Conservation (phyloP, 495 filamentous ascomycete genomes). For the Articulospora tetracladia region DNA sequence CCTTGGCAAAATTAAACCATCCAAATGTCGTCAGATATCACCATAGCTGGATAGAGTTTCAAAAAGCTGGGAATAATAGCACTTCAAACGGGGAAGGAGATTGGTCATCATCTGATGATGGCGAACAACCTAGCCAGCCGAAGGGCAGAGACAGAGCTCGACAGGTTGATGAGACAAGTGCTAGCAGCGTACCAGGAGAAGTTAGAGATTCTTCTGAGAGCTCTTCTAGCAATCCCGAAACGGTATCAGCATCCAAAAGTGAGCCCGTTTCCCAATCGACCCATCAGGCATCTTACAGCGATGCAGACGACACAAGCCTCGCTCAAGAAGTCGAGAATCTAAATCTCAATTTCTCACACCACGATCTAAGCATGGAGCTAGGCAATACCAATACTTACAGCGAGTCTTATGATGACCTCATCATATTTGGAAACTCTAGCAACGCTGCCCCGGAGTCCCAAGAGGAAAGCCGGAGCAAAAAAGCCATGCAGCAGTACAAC, state of each 20-base stretch:
- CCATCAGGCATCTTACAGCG: not conserved
- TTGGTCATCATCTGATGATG: too few species aligned
- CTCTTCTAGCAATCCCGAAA: not conserved
- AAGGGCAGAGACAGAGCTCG: too few species aligned
- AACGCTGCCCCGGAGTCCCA: not conserved
- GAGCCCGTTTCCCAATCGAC: not conserved
- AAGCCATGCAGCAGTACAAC: not conserved
- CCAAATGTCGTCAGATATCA: constrained; percentile 73
- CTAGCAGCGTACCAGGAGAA: too few species aligned
- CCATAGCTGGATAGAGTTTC: constrained; percentile 34
- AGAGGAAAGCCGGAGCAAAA: constrained; percentile 2
- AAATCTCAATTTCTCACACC: not conserved
- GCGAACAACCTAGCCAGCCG: too few species aligned
- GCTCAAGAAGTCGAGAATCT: not conserved
- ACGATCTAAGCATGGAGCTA: not conserved
- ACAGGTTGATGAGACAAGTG: too few species aligned
- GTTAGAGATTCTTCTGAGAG: not conserved
- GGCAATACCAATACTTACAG: not conserved
- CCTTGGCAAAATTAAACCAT: constrained; percentile 38
- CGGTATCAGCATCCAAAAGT: not conserved
- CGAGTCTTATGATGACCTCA: not conserved
- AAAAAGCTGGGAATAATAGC: not conserved
- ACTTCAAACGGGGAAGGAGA: not conserved
- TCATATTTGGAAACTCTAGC: not conserved
- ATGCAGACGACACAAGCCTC: not conserved